These are phyloP conservation scores for Botrytis sinoallii DNA, from an alignment of 2,329 filamentous ascomycete species.

Conservation along the genomic window DNA sequence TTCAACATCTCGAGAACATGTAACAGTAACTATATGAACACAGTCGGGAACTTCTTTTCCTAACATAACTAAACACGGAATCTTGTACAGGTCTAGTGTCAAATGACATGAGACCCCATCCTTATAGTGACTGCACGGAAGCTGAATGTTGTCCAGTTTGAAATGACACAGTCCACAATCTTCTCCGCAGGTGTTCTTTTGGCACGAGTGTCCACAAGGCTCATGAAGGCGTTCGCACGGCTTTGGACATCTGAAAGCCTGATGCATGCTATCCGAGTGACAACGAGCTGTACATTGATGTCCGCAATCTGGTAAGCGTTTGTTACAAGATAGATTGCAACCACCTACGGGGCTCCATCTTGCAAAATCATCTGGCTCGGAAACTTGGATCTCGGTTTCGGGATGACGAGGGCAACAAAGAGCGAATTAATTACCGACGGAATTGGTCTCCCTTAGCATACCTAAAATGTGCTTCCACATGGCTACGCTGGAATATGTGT, in stretches of 20 bases:
- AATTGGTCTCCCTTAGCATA: constrained; percentile 47
- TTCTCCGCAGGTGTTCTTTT: constrained; percentile 43
- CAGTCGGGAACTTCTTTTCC: constrained; percentile 52
- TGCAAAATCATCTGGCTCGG: constrained; percentile 30
- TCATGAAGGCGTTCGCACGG: constrained; percentile 43
- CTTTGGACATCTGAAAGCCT: constrained; percentile 45
- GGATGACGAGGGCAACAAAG: constrained; percentile 61
- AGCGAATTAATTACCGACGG: constrained; percentile 50
- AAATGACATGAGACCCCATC: constrained; percentile 41
- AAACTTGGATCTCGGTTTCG: constrained; percentile 39
- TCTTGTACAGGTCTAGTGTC: constrained; percentile 43
- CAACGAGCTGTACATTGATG: constrained; percentile 47
- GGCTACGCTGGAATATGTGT: constrained; percentile 52
- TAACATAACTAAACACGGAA: constrained; percentile 50
- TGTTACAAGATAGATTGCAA: constrained; percentile 32
- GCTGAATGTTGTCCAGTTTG: constrained; percentile 34
- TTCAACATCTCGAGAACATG: constrained; percentile 49
- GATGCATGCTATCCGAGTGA: constrained; percentile 48
- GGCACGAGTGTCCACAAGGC: constrained; percentile 47
- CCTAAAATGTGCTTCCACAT: constrained; percentile 63
- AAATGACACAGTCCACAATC: constrained; percentile 42
- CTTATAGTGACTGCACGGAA: constrained; percentile 43
- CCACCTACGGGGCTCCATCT: constrained; percentile 59
- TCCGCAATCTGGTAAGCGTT: constrained; percentile 42
- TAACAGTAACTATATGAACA: constrained; percentile 48